Base-by-base conservation (phyloP, 768 basidiomycete genomes). In the Leucosporidium creatinivorum region DNA sequence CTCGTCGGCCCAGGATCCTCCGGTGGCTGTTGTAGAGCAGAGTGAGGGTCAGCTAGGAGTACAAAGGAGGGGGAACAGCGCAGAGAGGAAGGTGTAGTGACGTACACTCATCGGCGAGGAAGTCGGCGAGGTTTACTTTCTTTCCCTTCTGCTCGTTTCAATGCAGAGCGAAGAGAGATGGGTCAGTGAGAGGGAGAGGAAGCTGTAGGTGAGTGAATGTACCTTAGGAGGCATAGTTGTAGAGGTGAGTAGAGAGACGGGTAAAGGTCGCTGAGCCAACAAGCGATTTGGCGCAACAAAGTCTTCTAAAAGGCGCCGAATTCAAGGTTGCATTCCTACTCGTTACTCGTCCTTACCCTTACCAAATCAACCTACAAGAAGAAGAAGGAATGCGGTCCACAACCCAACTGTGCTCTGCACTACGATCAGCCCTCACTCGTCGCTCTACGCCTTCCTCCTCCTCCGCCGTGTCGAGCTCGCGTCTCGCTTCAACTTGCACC, bases 1-100 rank as follows among this genome's bases (percentile, higher is more conserved):
- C 80, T 98, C 96, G 78, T 98, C 96, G 10, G 96, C 96, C 96
- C 96, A 99, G 77, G 91, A 93, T 75, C 92, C 94, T 61, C 89
- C 80, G 62, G 86, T 91, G 92, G 63, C 39, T 66, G 33, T 51
- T 18, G 21, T 6, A 23, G 25, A 10, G 1, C 21, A n/a, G 21
- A 23, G 50, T 9, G 23, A 21, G 39, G 6, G 31, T n/a, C 30
- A 61, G n/a, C 6, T 54, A 28, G 26, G 17, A 26, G 39, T 23
- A 51, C 33, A 33, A 33, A 10, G n/a, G 49, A 51, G 9, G 19
- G 31, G 1, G 33, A 21, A 28, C 25, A n/a, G 50, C 18, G 21
- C 7, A 33, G 49, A 58, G 33, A 3, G 19, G 7, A 28, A 6
- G 15, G 10, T 48, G 50, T 44, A 44, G 15, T 12, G 25, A 81